Evolutionary conservation across 2,329 filamentous ascomycete genomes (phyloP), one percentile per base, ranked within the genome.

Genomic region (Diaporthe sp.): DNA sequence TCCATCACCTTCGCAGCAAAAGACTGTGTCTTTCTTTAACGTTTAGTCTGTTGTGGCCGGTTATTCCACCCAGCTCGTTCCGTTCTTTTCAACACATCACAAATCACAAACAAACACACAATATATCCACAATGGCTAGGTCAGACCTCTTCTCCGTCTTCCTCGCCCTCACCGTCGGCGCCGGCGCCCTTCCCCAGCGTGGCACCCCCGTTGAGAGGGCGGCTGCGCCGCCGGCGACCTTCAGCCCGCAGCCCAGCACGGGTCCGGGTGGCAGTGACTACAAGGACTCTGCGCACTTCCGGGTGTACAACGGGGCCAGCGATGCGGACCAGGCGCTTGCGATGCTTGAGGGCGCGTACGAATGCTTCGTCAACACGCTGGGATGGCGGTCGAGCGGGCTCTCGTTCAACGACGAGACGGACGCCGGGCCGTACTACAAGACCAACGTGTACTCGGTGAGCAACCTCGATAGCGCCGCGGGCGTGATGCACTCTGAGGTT

Each of bases 321-420:
- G 78, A 81, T n/a, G 81, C 83, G 39, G 80, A 80, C 47, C 61
- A 77, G 1, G 78, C 84, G 2, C 80, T 88, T 4, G 78, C 82
- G 34, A 85, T 85, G 79, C 83, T 89, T 10, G 88, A 89, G 80
- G 86, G 84, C 3, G 86, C 86, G 2, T 85, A 86, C 63, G 77
- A 80, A 53, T 85, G 83, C 76, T 84, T 83, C 76, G 79, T 83
- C 28, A 80, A 77, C 25, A 78, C 79, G 7, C 80, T 84, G 4
- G 81, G 81, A 20, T 85, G 83, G 83, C 80, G 83, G 20, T 83
- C 82, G 15, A 80, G 83, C 3, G 83, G 83, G 4, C 77, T 84
- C 4, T 81, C 79, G 25, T 83, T 81, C 70, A 80, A 80, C 60
- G 77, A 80, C 22, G 76, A 76, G 44, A 17, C 61, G 28, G 61